phyloP scores from a whole-genome alignment of 805 yeast species.

The Starmerella davenportii region DNA sequence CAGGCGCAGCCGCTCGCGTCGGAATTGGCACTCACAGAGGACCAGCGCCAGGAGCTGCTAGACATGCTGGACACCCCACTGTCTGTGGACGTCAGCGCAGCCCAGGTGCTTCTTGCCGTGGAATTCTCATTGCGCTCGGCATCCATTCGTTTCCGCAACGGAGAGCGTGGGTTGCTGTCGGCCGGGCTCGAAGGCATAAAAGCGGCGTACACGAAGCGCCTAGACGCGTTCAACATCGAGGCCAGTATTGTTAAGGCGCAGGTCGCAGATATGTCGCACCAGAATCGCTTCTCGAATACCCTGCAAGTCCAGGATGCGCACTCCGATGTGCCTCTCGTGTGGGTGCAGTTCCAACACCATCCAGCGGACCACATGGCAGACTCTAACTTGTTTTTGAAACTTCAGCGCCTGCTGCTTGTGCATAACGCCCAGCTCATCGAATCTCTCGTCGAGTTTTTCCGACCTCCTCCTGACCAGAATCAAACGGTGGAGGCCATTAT shows the following conservation, averaged over 20 bases:
- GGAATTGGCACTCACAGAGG: constrained; percentile 42
- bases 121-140: constrained; percentile 58
- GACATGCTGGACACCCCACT: constrained; percentile 90
- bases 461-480: constrained; percentile 67
- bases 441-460: constrained; percentile 55
- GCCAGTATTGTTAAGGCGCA: constrained; percentile 65
- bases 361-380: constrained; percentile 78
- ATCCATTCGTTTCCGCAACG: constrained; percentile 41
- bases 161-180: constrained; percentile 41
- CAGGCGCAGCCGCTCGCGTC: neutral
- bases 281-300: constrained; percentile 46
- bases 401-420: constrained; percentile 74
- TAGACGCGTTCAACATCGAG: constrained; percentile 54
- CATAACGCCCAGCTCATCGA: constrained; percentile 76
- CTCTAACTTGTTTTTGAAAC: constrained; percentile 49
- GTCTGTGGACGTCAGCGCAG: constrained; percentile 16
- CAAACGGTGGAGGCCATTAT: constrained; percentile 81
- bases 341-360: constrained; percentile 63
- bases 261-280: constrained; percentile 71
- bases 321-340: constrained; percentile 35
- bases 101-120: constrained; percentile 42
- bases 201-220: constrained; percentile 53
- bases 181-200: constrained; percentile 68
- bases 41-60: constrained; percentile 73
- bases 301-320: constrained; percentile 9